Base-by-base conservation (phyloP, 1,284 basidiomycete genomes). In the Lentinus polychrous region DNA sequence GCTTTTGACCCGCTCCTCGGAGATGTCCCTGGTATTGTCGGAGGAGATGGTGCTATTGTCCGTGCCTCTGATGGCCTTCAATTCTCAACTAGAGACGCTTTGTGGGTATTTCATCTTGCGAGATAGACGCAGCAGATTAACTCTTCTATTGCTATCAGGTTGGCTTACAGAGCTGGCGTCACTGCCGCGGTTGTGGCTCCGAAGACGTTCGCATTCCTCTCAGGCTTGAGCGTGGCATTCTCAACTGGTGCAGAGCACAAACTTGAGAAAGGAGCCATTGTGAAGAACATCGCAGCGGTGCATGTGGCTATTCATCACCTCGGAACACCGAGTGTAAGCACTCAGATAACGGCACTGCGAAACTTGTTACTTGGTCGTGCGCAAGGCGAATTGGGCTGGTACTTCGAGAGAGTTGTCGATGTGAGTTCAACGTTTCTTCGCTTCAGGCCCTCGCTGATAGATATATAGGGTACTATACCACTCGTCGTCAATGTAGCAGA, bases 11-110 rank as follows among this genome's bases (percentile, higher is more conserved):
- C 74, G 11, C 60, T 87, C 37, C 61, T 60, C 15, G 59, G 55
- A 2, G 55, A 66, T 33, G 58, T 75, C 18, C 74, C 77, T 2
- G 53, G 54, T 4, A 65, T 84, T 39, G 54, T 82, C 31, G 72
- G 79, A 18, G 76, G 76, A 20, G 58, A 6, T 72, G 69, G n/a
- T 59, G 71, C 0, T 60, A 39, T 87, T 35, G 76, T 86, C 22
- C 72, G 74, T 31, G 89, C 83, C 0, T 75, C 79, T 4, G 91
- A 94, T 60, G 88, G 88, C 0, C 70, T 91, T 12, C 74, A 78
- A 46, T 91, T 87, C 57, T 72, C 72, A 3, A 79, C 79, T 20
- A 77, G 88, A 40, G 80, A 91, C 58, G 76, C 81, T 34, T 64
- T 88, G 82, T 87, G 55, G 59, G 83, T 60, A 3, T 15, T 38